phyloP scores from a whole-genome alignment of 768 basidiomycete species.

The Lenzites betulinus region DNA sequence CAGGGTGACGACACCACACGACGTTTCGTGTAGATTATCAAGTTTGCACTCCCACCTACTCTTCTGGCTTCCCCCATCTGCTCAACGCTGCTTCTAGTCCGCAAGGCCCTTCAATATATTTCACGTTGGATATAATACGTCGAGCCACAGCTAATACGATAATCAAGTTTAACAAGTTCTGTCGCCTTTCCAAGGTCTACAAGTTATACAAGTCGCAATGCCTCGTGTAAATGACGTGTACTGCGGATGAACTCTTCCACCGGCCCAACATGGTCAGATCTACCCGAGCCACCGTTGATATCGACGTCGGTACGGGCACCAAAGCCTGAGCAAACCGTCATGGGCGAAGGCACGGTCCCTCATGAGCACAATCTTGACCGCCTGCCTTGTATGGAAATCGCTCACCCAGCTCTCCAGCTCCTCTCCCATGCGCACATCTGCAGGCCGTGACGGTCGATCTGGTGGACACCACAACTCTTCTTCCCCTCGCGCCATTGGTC shows the following conservation, averaged over 20 bases:
- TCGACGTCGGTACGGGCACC: constrained; percentile 19
- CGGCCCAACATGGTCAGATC: constrained; percentile 3
- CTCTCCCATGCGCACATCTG: constrained; percentile 13
- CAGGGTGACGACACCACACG: not conserved
- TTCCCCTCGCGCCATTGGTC: constrained; percentile 9
- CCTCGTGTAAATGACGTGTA: not conserved
- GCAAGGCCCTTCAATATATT: not conserved
- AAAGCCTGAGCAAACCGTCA: constrained; percentile 6
- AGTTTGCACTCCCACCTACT: not conserved
- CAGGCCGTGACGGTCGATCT: constrained; percentile 8
- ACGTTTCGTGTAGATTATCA: not conserved
- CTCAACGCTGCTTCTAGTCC: not conserved
- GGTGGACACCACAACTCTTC: not conserved
- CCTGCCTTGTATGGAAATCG: not conserved
- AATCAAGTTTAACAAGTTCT: too few species aligned
- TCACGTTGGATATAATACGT: not conserved
- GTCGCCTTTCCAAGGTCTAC: not conserved
- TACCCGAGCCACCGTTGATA: not conserved
- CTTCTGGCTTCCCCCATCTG: not conserved
- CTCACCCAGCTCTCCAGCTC: constrained; percentile 14
- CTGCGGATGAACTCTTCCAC: not conserved
- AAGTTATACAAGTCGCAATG: not conserved
- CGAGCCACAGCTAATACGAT: too few species aligned
- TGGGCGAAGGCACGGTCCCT: constrained; percentile 3
- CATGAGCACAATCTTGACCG: constrained; percentile 15